Evolutionary conservation across 257 asterid species (phyloP).

Genomic region (Primulina eburnea): DNA sequence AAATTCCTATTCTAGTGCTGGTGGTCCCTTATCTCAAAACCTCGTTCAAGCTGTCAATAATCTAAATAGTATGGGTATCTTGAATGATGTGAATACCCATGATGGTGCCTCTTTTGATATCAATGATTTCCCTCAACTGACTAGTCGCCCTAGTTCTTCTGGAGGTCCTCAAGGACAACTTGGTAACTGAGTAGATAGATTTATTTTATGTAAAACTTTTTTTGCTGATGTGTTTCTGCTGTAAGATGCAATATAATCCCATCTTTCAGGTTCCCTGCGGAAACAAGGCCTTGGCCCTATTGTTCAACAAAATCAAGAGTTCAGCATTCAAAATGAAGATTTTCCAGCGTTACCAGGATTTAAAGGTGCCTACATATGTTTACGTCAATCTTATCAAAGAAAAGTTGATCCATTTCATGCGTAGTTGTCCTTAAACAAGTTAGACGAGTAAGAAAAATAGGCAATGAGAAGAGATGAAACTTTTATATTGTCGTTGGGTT

Average conservation of each 20-base stretch:
- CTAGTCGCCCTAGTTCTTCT: slow-evolving; percentile 92
- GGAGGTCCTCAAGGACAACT: slow-evolving; percentile 98
- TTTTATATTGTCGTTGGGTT: not conserved
- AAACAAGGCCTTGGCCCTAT: slow-evolving; percentile 87
- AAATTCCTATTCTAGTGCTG: slow-evolving; percentile 70
- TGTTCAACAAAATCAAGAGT: slow-evolving; percentile 96
- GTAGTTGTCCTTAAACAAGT: not conserved
- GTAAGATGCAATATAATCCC: slow-evolving; percentile 23
- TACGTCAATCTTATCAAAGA: not conserved
- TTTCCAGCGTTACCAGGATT: slow-evolving; percentile 97
- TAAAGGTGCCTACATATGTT: slow-evolving; percentile 54
- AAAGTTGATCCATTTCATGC: not conserved
- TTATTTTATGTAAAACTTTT: slow-evolving; percentile 19
- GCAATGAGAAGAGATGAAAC: slow-evolving; percentile 6
- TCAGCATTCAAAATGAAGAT: slow-evolving; percentile 98
- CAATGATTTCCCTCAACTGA: slow-evolving; percentile 93
- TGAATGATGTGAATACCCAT: slow-evolving; percentile 75
- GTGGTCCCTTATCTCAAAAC: slow-evolving; percentile 88
- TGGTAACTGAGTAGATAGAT: slow-evolving; percentile 45
- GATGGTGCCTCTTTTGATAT: slow-evolving; percentile 92
- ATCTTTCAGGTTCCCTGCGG: slow-evolving; percentile 77
- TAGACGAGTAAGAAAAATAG: not conserved
- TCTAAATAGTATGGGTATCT: slow-evolving; percentile 71
- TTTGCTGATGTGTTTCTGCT: slow-evolving; percentile 21
- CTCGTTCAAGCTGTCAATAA: slow-evolving; percentile 77